phyloP scores from a whole-genome alignment of 2,329 filamentous ascomycete genomes.

The Rhinocladiella mackenziei region DNA sequence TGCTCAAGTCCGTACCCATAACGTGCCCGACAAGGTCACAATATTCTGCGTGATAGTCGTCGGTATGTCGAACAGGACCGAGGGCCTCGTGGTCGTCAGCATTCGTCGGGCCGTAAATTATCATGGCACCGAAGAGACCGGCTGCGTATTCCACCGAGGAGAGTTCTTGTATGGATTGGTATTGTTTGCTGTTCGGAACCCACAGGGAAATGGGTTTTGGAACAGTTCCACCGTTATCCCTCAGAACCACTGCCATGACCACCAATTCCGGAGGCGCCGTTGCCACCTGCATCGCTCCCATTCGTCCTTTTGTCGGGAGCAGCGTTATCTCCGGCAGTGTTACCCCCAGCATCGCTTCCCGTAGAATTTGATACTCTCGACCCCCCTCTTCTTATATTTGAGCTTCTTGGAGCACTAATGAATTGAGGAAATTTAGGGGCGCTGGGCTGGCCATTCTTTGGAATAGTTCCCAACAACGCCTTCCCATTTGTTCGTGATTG shows the following conservation, averaged over 20 bases:
- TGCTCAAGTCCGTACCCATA: slow-evolving; percentile 20
- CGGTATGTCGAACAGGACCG: slow-evolving; percentile 26
- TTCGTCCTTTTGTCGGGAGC: background rate
- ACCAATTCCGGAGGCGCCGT: background rate
- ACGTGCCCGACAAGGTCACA: slow-evolving; percentile 18
- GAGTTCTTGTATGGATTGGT: slow-evolving; percentile 20
- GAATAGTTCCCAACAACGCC: slow-evolving; percentile 4
- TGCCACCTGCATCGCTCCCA: background rate
- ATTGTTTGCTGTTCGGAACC: slow-evolving; percentile 16
- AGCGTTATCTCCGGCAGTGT: background rate
- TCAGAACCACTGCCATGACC: slow-evolving; percentile 1
- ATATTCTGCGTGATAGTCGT: slow-evolving; percentile 28
- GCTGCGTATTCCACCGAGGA: slow-evolving; percentile 31
- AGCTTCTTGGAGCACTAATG: slow-evolving; percentile 9
- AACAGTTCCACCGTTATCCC: background rate
- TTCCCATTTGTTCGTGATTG: slow-evolving; percentile 11
- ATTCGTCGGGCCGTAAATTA: slow-evolving; percentile 29
- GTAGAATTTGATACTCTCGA: background rate
- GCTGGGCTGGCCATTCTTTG: slow-evolving; percentile 1
- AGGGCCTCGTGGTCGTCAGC: slow-evolving; percentile 27
- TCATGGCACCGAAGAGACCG: slow-evolving; percentile 32
- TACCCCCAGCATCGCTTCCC: background rate
- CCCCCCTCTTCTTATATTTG: too few species aligned
- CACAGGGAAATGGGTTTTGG: slow-evolving; percentile 9
- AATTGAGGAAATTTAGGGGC: slow-evolving; percentile 12